These are phyloP conservation scores for cucumber (Cucumis sativus) DNA, from an alignment of 306 rosid species.

Conservation along the genomic window DNA sequence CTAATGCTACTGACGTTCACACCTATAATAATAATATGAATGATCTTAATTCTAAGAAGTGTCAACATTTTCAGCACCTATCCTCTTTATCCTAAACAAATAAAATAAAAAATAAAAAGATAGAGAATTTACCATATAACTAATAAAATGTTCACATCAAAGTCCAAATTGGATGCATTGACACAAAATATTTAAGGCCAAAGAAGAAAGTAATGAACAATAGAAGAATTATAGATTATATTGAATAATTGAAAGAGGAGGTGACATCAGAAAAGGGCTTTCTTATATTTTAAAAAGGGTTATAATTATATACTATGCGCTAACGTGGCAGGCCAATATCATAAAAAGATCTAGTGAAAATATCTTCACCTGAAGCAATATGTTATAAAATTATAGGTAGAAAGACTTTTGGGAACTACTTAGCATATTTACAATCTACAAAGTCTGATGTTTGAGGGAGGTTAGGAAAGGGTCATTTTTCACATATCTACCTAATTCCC, in stretches of 20 bases:
- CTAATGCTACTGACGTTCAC: neutral
- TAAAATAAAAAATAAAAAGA: neutral
- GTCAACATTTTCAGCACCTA: neutral
- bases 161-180: neutral
- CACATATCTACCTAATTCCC: neutral
- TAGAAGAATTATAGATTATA: neutral
- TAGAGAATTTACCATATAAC: neutral
- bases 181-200: neutral
- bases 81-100: neutral
- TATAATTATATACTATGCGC: neutral
- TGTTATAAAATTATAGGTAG: neutral
- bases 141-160: neutral
- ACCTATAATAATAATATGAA: neutral
- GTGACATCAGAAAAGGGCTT: neutral
- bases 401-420: neutral
- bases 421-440: neutral
- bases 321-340: slow-evolving; percentile 3
- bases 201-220: neutral
- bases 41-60: neutral
- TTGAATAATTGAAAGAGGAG: neutral
- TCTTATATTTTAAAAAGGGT: neutral
- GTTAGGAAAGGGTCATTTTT: slow-evolving; percentile 6
- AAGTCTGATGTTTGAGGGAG: neutral
- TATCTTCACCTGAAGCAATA: neutral
- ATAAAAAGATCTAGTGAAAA: neutral